Evolutionary conservation across 139 green algal genomes (phyloP).

Genomic region (Asterochloris erici): DNA sequence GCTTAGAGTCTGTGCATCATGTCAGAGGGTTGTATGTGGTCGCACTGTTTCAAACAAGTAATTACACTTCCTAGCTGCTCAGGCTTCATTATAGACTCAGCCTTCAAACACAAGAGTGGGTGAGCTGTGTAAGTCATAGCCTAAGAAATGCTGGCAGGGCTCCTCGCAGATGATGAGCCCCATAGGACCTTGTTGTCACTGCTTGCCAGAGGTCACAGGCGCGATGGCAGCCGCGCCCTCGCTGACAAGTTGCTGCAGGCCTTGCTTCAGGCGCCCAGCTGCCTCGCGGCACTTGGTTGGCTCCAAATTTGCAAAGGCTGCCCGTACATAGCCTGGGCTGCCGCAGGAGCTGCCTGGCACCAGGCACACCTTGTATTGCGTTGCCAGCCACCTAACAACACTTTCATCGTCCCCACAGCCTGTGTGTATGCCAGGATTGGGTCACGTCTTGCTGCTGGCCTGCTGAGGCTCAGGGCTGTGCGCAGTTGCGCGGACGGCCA

Average conservation of each 20-base stretch:
- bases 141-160: too few species aligned
- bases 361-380: slow-evolving; percentile 79
- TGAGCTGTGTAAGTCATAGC: too few species aligned
- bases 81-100: too few species aligned
- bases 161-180: too few species aligned
- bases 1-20: not conserved
- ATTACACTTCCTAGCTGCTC: too few species aligned
- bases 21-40: slow-evolving; percentile 2
- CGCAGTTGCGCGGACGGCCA: not conserved
- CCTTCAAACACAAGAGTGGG: too few species aligned
- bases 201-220: too few species aligned
- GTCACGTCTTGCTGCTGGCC: not conserved
- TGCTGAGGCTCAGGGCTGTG: not conserved
- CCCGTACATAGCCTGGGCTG: slow-evolving; percentile 68
- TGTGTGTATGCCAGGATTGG: not conserved
- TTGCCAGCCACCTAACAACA: slow-evolving; percentile 83
- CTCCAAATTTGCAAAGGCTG: slow-evolving; percentile 78
- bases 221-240: not conserved
- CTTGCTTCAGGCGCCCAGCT: slow-evolving; percentile 61
- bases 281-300: slow-evolving; percentile 58
- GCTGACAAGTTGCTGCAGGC: slow-evolving; percentile 65
- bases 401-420: slow-evolving; percentile 59
- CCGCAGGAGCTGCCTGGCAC: slow-evolving; percentile 86
- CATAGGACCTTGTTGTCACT: too few species aligned
- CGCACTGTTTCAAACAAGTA: too few species aligned